phyloP scores from a whole-genome alignment of 1,139 yeast genomes.

The Geotrichum carabidarum region DNA sequence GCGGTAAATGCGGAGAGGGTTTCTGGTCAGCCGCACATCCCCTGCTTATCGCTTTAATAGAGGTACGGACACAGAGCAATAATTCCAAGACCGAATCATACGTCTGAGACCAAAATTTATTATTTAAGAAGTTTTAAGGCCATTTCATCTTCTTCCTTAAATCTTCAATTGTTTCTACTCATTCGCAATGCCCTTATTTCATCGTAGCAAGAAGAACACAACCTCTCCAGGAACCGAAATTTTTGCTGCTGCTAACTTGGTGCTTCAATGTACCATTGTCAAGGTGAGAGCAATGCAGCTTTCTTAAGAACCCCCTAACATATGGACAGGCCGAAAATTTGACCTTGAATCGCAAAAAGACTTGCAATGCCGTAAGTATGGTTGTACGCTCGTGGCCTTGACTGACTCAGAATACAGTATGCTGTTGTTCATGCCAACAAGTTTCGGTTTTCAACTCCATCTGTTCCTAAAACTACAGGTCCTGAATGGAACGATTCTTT shows the following conservation, averaged over 20 bases:
- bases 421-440: conserved; percentile 31
- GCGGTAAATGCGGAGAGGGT: no score
- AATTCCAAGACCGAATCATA: no score
- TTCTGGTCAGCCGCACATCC: no score
- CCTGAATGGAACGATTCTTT: conserved; percentile 40
- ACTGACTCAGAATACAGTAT: conserved; percentile 21
- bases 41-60: no score
- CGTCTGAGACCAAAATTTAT: no score
- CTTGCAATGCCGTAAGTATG: conserved; percentile 14
- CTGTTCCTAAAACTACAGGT: conserved; percentile 25
- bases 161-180: background rate
- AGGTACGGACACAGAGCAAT: no score
- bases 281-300: background rate
- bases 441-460: conserved; percentile 34
- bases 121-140: no score
- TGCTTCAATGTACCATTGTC: background rate
- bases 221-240: background rate
- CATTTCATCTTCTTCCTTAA: background rate
- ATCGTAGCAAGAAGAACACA: background rate
- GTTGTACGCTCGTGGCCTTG: background rate
- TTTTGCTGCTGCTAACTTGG: background rate
- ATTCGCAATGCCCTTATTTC: conserved; percentile 1
- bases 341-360: conserved; percentile 7
- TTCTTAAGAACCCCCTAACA: background rate
- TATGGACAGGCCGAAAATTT: conserved; percentile 13